Evolutionary conservation across 1,284 basidiomycete species (phyloP).

Genomic region (Sanghuangporus weigelae): DNA sequence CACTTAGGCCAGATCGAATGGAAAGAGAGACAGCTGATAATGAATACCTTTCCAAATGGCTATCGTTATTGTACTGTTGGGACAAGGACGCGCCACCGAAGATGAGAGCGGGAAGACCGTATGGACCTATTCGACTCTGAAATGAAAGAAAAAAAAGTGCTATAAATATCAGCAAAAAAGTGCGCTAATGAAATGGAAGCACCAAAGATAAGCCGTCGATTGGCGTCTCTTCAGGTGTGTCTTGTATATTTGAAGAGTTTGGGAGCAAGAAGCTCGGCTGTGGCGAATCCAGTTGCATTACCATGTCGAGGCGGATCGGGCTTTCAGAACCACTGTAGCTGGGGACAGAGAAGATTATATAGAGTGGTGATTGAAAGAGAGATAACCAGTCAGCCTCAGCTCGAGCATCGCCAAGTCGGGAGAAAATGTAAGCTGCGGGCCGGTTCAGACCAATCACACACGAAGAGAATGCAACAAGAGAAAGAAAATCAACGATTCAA

Average conservation of each 20-base stretch:
- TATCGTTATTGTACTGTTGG: conserved; percentile 63
- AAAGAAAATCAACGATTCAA: conserved; percentile 2
- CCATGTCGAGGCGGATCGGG: conserved; percentile 29
- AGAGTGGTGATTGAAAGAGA: conserved; percentile 8
- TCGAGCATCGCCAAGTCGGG: neutral
- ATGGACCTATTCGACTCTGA: conserved; percentile 28
- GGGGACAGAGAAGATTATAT: neutral
- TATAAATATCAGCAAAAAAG: neutral
- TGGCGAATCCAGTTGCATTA: conserved; percentile 35
- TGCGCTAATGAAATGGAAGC: neutral
- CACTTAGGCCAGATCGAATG: conserved; percentile 35
- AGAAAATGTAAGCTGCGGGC: neutral
- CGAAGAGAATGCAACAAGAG: neutral
- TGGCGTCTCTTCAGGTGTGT: conserved; percentile 48
- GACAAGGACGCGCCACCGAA: conserved; percentile 74
- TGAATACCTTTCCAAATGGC: conserved; percentile 12
- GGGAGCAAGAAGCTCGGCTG: conserved; percentile 39
- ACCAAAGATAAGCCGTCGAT: conserved; percentile 36
- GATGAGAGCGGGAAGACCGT: conserved; percentile 46
- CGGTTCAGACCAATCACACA: conserved; percentile 1
- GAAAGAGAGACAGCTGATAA: neutral
- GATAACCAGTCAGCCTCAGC: neutral
- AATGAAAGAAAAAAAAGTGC: neutral
- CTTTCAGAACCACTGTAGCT: neutral
- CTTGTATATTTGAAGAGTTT: conserved; percentile 37